Conservation (phyloP, 23 red algal species). For the Gracilaria vermiculophylla region DNA sequence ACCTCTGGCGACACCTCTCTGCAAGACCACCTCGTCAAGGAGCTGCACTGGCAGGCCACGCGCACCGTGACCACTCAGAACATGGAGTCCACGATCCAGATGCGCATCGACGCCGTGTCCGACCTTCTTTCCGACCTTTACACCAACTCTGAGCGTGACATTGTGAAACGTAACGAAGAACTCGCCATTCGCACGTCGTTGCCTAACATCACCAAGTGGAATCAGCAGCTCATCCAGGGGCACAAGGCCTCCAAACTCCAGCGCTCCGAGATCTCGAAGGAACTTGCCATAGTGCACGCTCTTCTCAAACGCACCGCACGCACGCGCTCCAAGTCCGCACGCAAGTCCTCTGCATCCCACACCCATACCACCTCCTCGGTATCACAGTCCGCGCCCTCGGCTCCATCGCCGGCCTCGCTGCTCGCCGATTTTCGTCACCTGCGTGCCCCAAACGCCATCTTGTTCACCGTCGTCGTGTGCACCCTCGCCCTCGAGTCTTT, state of each 20-base stretch:
- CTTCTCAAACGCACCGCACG: constrained; percentile 33
- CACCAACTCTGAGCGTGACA: constrained; percentile 36
- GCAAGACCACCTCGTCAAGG: constrained; percentile 45
- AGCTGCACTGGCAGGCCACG: constrained; percentile 33
- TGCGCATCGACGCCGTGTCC: constrained; percentile 23
- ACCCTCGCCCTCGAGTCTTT: background rate
- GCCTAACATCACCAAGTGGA: constrained; percentile 50
- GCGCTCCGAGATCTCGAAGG: constrained; percentile 56
- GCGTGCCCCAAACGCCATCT: background rate
- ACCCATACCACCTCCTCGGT: background rate
- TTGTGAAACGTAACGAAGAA: constrained; percentile 25
- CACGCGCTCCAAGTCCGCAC: background rate
- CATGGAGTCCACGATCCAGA: constrained; percentile 52
- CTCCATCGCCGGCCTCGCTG: background rate
- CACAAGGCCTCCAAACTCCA: constrained; percentile 38
- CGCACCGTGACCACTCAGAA: constrained; percentile 5
- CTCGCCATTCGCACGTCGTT: constrained; percentile 21
- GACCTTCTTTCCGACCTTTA: constrained; percentile 36
- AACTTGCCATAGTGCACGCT: constrained; percentile 57
- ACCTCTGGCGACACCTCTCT: background rate
- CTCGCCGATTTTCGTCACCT: background rate
- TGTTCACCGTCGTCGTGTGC: constrained; percentile 30
- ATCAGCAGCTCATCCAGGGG: constrained; percentile 26
- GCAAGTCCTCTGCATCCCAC: background rate
- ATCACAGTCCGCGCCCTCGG: background rate